Conservation (phyloP, 106 monocot species). For the Apostasia shenzhenica region DNA sequence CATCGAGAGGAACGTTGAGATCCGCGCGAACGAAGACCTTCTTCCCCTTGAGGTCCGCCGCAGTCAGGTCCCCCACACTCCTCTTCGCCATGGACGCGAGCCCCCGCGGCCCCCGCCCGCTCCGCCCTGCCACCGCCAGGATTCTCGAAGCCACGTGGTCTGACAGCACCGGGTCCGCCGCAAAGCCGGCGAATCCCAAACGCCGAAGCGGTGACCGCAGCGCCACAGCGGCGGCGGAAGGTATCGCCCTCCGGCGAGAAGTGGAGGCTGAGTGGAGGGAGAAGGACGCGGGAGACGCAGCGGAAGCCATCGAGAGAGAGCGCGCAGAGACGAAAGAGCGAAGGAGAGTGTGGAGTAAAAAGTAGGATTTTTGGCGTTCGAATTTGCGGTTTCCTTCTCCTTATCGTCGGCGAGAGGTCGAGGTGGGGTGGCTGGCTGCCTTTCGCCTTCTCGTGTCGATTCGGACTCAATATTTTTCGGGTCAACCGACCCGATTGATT, state of each 20-base stretch:
- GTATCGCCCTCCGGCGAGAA: constrained; percentile 19
- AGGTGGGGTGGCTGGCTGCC: constrained; percentile 3
- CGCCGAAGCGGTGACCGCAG: constrained; percentile 25
- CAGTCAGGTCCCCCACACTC: constrained; percentile 75
- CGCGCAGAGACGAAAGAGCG: not conserved
- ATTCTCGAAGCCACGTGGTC: constrained; percentile 20
- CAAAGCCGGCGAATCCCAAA: constrained; percentile 41
- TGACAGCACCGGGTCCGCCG: constrained; percentile 31
- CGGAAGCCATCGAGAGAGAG: constrained; percentile 43
- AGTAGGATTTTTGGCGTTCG: not conserved
- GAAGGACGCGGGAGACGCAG: constrained; percentile 41
- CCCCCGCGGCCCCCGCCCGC: constrained; percentile 33
- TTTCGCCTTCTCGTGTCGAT: not conserved
- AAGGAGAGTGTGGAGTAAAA: not conserved
- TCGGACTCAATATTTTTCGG: too few relatives aligned
- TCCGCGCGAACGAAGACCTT: constrained; percentile 78
- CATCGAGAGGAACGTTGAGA: constrained; percentile 88
- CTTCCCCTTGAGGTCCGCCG: constrained; percentile 72
- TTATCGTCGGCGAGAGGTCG: constrained; percentile 47
- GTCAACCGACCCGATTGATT: too few relatives aligned
- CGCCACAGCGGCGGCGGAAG: constrained; percentile 5
- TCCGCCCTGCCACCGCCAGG: constrained; percentile 21
- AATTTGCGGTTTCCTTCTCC: not conserved
- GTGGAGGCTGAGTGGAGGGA: constrained; percentile 33
- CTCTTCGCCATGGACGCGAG: constrained; percentile 83